A percentile compares a stretch with the other conserved stretches of the same genome.
phyloP scores from a whole-genome alignment of 1,284 basidiomycete genomes.

The Filobasidium uniguttulatum region DNA sequence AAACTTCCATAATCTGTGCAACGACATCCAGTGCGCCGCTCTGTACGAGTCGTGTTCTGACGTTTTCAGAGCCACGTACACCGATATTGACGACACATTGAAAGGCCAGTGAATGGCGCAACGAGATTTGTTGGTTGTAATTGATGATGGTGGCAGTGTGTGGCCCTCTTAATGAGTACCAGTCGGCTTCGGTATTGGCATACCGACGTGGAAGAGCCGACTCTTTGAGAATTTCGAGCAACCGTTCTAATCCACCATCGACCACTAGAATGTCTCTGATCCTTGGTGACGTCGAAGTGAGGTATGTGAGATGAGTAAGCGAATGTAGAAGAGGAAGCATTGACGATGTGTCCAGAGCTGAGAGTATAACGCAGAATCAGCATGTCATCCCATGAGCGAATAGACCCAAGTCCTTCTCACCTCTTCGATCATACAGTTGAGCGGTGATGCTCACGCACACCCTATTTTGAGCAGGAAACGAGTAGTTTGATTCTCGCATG shows the following conservation, averaged over 20 bases:
- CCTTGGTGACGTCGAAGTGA: conserved; percentile 91
- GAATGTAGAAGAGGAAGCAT: conserved; percentile 91
- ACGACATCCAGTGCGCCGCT: conserved; percentile 91
- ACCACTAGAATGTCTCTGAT: conserved; percentile 97
- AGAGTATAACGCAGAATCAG: conserved; percentile 6
- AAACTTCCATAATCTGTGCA: conserved; percentile 85
- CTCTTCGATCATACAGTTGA: conserved; percentile 87
- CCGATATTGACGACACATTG: conserved; percentile 97
- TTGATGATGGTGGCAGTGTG: conserved; percentile 38
- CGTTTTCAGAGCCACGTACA: conserved; percentile 85
- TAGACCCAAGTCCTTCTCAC: conserved; percentile 41
- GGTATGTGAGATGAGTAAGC: conserved; percentile 88
- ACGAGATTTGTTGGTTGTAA: conserved; percentile 66
- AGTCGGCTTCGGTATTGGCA: conserved; percentile 23
- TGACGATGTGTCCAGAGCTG: conserved; percentile 86
- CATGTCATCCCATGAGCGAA: background rate
- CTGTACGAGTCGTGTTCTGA: conserved; percentile 84
- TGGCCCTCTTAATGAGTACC: conserved; percentile 36
- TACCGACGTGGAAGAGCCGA: conserved; percentile 42
- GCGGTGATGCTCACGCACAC: conserved; percentile 90
- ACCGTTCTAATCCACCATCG: conserved; percentile 90
- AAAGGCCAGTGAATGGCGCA: conserved; percentile 81
- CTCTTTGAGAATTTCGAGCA: conserved; percentile 82
- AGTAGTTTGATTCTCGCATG: conserved; percentile 96
- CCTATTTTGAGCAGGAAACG: conserved; percentile 86